phyloP scores from a whole-genome alignment of 345 rosid species.

The Barbarea vulgaris region DNA sequence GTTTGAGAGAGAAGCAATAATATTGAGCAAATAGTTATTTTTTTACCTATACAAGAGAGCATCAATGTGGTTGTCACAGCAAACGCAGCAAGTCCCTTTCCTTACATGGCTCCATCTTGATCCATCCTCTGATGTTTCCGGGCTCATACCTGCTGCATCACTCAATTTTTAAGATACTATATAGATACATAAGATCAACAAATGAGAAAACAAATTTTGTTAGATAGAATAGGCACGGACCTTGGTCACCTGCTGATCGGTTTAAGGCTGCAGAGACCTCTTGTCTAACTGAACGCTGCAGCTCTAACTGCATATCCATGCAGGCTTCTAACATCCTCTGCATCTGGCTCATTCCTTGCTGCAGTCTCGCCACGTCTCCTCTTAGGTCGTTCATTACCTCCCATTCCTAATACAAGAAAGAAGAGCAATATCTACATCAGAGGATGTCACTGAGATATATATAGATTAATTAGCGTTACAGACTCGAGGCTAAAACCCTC shows the following conservation, averaged over 20 bases:
- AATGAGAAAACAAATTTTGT: constrained; percentile 13
- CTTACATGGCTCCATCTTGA: constrained; percentile 89
- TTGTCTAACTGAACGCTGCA: constrained; percentile 97
- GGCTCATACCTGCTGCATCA: constrained; percentile 51
- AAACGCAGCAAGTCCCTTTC: constrained; percentile 96
- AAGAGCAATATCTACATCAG: constrained; percentile 7
- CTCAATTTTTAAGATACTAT: not conserved
- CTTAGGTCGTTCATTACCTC: constrained; percentile 91
- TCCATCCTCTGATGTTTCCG: constrained; percentile 90
- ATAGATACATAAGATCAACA: not conserved
- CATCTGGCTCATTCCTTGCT: constrained; percentile 99
- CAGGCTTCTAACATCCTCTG: constrained; percentile 98
- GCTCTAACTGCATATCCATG: constrained; percentile 99
- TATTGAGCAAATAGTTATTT: not conserved
- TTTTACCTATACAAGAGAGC: constrained; percentile 88
- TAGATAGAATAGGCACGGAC: constrained; percentile 38
- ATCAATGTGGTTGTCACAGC: constrained; percentile 95
- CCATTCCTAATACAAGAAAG: constrained; percentile 76
- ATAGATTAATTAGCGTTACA: not conserved
- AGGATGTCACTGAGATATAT: not conserved
- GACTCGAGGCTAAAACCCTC: constrained; percentile 5
- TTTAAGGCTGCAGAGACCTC: constrained; percentile 98
- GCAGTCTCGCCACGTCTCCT: constrained; percentile 91
- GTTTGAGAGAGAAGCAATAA: not conserved
- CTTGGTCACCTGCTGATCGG: constrained; percentile 72